Evolutionary conservation across 2,329 filamentous ascomycete genomes (phyloP).

Genomic region (Penicillium concentricum): DNA sequence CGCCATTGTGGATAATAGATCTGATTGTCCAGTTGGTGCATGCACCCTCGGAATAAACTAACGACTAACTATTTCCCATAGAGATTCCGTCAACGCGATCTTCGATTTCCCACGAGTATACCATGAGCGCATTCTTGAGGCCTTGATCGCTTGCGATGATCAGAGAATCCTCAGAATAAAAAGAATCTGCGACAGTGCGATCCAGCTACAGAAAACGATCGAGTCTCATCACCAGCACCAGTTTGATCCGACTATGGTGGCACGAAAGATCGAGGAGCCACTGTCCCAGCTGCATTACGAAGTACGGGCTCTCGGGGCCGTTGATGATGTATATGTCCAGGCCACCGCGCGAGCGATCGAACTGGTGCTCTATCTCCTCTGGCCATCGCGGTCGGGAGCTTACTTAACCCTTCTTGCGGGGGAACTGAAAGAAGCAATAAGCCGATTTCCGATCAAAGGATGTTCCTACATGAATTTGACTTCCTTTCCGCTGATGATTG

Average conservation of each 20-base stretch:
- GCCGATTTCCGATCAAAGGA: constrained; percentile 10
- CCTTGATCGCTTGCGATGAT: not conserved
- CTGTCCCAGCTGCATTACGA: not conserved
- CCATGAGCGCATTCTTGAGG: not conserved
- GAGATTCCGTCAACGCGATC: constrained; percentile 2
- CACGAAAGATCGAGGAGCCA: constrained; percentile 4
- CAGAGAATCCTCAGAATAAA: not conserved
- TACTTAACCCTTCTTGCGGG: constrained; percentile 13
- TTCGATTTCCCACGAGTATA: constrained; percentile 5
- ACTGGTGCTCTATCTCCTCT: constrained; percentile 22
- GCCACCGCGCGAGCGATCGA: constrained; percentile 14
- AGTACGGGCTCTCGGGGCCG: not conserved
- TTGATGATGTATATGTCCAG: not conserved
- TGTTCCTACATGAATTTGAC: constrained; percentile 26
- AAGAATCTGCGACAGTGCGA: not conserved
- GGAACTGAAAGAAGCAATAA: constrained; percentile 17
- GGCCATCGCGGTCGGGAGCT: constrained; percentile 11
- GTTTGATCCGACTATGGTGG: not conserved
- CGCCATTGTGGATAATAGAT: not conserved
- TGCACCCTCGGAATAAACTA: not conserved
- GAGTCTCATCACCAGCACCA: not conserved
- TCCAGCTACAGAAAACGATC: constrained; percentile 2
- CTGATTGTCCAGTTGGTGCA: not conserved
- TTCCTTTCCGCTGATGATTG: constrained; percentile 23
- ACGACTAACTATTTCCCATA: not conserved